Percentiles rank a stretch among this genome's conserved stretches.
Evolutionary conservation across 768 basidiomycete genomes (phyloP).

Genomic region (Podaxis sp.): DNA sequence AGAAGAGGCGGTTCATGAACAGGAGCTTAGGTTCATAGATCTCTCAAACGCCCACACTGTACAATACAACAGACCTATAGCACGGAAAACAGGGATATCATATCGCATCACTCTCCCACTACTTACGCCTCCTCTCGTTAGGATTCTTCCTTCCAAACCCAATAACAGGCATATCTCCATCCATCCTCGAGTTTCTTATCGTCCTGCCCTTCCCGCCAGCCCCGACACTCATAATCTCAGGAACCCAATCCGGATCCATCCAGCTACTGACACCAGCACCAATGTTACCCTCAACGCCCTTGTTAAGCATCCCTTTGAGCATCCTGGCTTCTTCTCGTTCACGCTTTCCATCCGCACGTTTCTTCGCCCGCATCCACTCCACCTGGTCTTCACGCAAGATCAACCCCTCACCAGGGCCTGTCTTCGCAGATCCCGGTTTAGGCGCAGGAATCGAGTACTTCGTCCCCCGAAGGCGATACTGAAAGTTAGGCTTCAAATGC

Average conservation of each 20-base stretch:
- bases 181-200: conserved; percentile 43
- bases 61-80: conserved; percentile 4
- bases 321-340: conserved; percentile 77
- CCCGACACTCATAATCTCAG: conserved; percentile 67
- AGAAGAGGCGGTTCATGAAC: conserved; percentile 96
- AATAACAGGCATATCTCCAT: conserved; percentile 74
- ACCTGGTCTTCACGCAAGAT: conserved; percentile 91
- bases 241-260: conserved; percentile 96
- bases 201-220: conserved; percentile 69
- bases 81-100: not conserved
- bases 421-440: conserved; percentile 84
- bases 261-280: conserved; percentile 65
- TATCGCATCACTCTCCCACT: conserved; percentile 16
- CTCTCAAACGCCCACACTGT: not conserved
- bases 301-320: conserved; percentile 54
- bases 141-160: conserved; percentile 89
- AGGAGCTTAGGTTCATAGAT: conserved; percentile 69
- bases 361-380: conserved; percentile 82
- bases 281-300: conserved; percentile 41
- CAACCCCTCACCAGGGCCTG: conserved; percentile 74
- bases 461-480: conserved; percentile 87
- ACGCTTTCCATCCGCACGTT: conserved; percentile 65
- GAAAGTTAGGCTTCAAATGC: conserved; percentile 94
- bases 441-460: conserved; percentile 91
- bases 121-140: conserved; percentile 71